Evolutionary conservation across 1,284 basidiomycete genomes (phyloP).

Genomic region (Sphagnurus paluster): DNA sequence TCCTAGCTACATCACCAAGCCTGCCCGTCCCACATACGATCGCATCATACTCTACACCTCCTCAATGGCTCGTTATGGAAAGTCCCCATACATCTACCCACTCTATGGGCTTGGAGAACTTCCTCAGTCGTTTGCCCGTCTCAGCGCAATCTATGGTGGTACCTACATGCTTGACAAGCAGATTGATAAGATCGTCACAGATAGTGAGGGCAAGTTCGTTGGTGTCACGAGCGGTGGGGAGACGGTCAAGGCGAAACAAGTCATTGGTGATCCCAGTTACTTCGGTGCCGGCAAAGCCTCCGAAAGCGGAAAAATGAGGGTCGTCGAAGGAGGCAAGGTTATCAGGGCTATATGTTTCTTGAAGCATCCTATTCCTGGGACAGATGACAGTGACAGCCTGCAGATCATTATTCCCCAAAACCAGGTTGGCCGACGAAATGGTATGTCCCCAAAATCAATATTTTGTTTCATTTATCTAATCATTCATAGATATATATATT

Average conservation of each 20-base stretch:
- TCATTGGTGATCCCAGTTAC: slow-evolving; percentile 98
- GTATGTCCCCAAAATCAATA: slow-evolving; percentile 49
- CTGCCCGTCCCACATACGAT: slow-evolving; percentile 89
- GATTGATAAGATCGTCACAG: slow-evolving; percentile 90
- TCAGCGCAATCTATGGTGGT: slow-evolving; percentile 98
- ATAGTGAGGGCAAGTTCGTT: slow-evolving; percentile 85
- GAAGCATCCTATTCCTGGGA: slow-evolving; percentile 98
- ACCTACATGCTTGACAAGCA: slow-evolving; percentile 99
- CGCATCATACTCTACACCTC: slow-evolving; percentile 97
- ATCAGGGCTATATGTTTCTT: slow-evolving; percentile 97
- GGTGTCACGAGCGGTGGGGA: slow-evolving; percentile 91
- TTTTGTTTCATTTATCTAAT: not conserved
- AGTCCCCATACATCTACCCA: slow-evolving; percentile 99
- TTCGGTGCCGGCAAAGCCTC: slow-evolving; percentile 73
- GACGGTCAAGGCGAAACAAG: slow-evolving; percentile 96
- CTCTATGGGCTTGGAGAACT: slow-evolving; percentile 99
- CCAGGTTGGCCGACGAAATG: slow-evolving; percentile 93
- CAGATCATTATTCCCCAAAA: slow-evolving; percentile 99
- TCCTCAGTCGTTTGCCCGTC: slow-evolving; percentile 97
- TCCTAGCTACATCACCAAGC: slow-evolving; percentile 92
- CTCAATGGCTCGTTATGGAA: slow-evolving; percentile 99
- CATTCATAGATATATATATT: slow-evolving; percentile 90
- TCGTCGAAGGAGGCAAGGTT: slow-evolving; percentile 93
- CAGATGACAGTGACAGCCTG: slow-evolving; percentile 91
- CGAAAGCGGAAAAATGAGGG: slow-evolving; percentile 80